phyloP scores from a whole-genome alignment of 768 basidiomycete species.

The Suillus ampliporus region DNA sequence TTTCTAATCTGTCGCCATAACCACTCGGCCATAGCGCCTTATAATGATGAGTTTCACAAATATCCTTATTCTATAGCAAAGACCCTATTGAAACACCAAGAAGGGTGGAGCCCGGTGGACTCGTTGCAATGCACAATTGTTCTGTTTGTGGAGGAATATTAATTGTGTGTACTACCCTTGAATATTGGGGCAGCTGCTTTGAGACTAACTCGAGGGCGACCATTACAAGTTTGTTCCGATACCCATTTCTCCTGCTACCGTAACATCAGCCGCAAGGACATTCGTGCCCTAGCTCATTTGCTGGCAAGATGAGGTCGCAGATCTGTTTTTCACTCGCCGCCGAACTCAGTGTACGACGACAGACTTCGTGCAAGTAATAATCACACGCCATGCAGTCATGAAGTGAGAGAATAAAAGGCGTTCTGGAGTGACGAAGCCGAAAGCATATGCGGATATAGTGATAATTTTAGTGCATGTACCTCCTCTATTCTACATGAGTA shows the following conservation, averaged over 20 bases:
- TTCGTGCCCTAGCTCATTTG: not conserved
- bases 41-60: rapidly evolving
- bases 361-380: too few relatives aligned
- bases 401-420: not conserved
- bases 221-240: too few relatives aligned
- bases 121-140: too few relatives aligned
- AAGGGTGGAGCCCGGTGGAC: too few relatives aligned
- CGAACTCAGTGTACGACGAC: not conserved
- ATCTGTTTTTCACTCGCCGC: too few relatives aligned
- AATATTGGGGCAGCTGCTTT: too few relatives aligned
- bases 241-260: not conserved
- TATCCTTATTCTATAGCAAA: too few relatives aligned
- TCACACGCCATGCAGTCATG: not conserved
- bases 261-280: not conserved
- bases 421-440: not conserved
- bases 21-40: constrained; percentile 80
- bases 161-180: too few relatives aligned
- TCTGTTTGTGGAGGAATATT: too few relatives aligned
- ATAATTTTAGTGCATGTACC: constrained; percentile 17
- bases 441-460: constrained; percentile 1
- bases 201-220: too few relatives aligned
- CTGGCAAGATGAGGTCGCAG: not conserved
- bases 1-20: constrained; percentile 83
- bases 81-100: too few relatives aligned
- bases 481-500: constrained; percentile 18